phyloP scores from a whole-genome alignment of 148 eudicot genomes.

The Silene conica region DNA sequence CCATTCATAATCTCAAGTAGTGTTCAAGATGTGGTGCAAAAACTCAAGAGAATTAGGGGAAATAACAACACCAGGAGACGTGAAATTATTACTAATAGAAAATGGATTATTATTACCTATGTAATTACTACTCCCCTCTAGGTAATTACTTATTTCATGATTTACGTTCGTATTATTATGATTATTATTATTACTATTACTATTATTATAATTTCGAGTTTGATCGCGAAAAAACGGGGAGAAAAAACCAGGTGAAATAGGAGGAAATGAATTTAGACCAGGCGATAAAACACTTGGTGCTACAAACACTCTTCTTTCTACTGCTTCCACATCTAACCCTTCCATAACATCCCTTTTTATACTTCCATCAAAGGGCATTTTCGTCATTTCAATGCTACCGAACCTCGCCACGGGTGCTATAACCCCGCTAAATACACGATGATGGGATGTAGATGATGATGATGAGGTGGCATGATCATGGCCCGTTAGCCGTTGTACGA shows the following conservation, averaged over 20 bases:
- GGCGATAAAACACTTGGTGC: slow-evolving; percentile 78
- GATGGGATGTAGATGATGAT: slow-evolving; percentile 18
- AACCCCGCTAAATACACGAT: slow-evolving; percentile 20
- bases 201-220: not conserved
- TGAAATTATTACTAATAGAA: slow-evolving; percentile 25
- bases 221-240: slow-evolving; percentile 50
- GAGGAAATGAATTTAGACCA: slow-evolving; percentile 57
- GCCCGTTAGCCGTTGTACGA: slow-evolving; percentile 86
- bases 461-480: slow-evolving; percentile 26
- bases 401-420: slow-evolving; percentile 62
- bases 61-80: slow-evolving; percentile 52
- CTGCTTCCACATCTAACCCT: too few relatives aligned
- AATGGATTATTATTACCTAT: slow-evolving; percentile 40
- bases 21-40: slow-evolving; percentile 52
- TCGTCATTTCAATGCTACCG: slow-evolving; percentile 59
- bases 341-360: too few relatives aligned
- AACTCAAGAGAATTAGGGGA: slow-evolving; percentile 67
- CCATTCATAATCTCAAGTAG: slow-evolving; percentile 1
- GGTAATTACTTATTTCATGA: slow-evolving; percentile 24
- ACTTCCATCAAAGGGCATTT: slow-evolving; percentile 30
- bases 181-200: slow-evolving; percentile 27
- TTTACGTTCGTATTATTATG: slow-evolving; percentile 24
- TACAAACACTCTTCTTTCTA: slow-evolving; percentile 22
- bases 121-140: slow-evolving; percentile 24
- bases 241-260: slow-evolving; percentile 60